These are phyloP conservation scores for Lantana camara DNA, from an alignment of 257 asterid genomes.

Conservation along the genomic window DNA sequence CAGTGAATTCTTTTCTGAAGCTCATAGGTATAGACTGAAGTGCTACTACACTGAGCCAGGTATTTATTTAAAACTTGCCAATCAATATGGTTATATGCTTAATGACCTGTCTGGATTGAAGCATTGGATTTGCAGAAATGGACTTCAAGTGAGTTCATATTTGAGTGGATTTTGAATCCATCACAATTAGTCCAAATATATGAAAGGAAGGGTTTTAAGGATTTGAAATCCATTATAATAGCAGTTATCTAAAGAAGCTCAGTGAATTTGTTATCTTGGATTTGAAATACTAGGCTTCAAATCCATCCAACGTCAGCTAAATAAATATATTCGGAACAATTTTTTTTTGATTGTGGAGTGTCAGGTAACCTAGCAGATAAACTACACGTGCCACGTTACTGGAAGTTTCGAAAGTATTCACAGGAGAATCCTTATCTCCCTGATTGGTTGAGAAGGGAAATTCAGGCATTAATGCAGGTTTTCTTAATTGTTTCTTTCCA, in stretches of 20 bases:
- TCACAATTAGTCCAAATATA: too few relatives aligned
- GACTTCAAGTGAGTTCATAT: too few relatives aligned
- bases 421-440: constrained; percentile 55
- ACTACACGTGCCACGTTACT: constrained; percentile 47
- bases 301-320: too few relatives aligned
- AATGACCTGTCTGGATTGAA: too few relatives aligned
- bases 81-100: constrained; percentile 7
- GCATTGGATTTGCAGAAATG: too few relatives aligned
- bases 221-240: too few relatives aligned
- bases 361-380: constrained; percentile 53
- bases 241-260: too few relatives aligned
- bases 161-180: too few relatives aligned
- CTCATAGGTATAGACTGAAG: constrained; percentile 74
- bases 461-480: constrained; percentile 78
- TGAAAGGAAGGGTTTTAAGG: too few relatives aligned
- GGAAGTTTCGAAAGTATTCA: constrained; percentile 68
- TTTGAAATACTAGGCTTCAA: too few relatives aligned
- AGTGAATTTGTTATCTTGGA: too few relatives aligned
- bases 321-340: neutral
- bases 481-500: neutral
- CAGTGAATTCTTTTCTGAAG: constrained; percentile 69
- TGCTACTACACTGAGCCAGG: constrained; percentile 78
- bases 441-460: constrained; percentile 76
- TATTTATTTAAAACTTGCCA: constrained; percentile 20
- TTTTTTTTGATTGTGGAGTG: constrained; percentile 5